phyloP scores from a whole-genome alignment of 768 basidiomycete species.

The Favolaschia claudopus region DNA sequence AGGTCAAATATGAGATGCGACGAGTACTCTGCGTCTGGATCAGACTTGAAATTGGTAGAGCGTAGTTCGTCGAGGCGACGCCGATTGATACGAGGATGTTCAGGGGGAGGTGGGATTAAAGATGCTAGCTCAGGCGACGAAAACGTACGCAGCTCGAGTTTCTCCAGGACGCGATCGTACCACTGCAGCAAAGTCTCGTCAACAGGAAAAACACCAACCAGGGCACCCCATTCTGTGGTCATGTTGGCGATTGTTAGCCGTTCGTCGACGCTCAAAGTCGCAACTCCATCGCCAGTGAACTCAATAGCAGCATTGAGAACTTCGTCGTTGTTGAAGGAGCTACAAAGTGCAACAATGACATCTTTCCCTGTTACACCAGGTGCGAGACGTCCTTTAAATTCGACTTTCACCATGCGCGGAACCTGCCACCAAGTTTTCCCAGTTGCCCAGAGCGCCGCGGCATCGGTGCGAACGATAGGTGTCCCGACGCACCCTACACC shows the following conservation, averaged over 20 bases:
- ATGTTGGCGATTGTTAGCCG: conserved; percentile 98
- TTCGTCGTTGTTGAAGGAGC: conserved; percentile 95
- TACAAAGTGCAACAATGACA: conserved; percentile 95
- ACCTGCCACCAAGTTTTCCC: conserved; percentile 99
- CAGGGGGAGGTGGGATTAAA: conserved; percentile 72
- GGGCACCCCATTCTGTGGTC: conserved; percentile 99
- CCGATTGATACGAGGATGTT: conserved; percentile 88
- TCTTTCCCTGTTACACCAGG: conserved; percentile 98
- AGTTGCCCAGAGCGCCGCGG: conserved; percentile 96
- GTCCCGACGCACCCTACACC: conserved; percentile 98
- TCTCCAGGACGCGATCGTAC: conserved; percentile 81
- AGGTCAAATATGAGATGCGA: conserved; percentile 92
- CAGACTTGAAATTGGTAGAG: conserved; percentile 63
- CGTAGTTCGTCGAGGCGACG: conserved; percentile 73
- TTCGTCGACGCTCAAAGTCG: conserved; percentile 84
- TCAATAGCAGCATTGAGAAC: conserved; percentile 97
- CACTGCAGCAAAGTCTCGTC: conserved; percentile 83
- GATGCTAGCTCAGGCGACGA: conserved; percentile 52
- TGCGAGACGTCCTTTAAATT: conserved; percentile 80
- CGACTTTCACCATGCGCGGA: conserved; percentile 95
- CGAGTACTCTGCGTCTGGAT: conserved; percentile 80
- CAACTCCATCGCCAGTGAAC: conserved; percentile 90
- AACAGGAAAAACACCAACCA: conserved; percentile 94
- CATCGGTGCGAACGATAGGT: conserved; percentile 95
- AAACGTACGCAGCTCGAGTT: conserved; percentile 81